phyloP scores from a whole-genome alignment of 805 yeast species.

The Cyberlindnera lachancei region DNA sequence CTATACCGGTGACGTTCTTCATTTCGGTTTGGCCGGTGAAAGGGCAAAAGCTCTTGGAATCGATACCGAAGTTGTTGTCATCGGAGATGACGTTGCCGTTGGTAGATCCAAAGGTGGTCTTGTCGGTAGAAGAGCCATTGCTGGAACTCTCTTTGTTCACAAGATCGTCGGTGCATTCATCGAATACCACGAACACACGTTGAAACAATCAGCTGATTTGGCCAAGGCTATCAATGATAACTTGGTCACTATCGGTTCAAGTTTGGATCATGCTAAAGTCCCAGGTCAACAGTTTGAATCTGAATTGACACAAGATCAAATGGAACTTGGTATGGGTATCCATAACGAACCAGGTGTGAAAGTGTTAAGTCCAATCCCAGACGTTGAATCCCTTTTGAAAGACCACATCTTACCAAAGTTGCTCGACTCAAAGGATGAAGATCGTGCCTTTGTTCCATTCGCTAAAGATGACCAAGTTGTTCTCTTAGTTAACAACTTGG shows the following conservation, averaged over 20 bases:
- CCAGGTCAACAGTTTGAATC: constrained; percentile 69
- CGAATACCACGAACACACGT: constrained; percentile 33
- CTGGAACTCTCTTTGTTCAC: constrained; percentile 85
- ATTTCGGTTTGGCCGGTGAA: constrained; percentile 88
- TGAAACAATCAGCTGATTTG: constrained; percentile 46
- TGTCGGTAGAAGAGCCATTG: constrained; percentile 92
- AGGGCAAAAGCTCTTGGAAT: constrained; percentile 75
- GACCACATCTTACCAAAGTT: constrained; percentile 54
- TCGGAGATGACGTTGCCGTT: constrained; percentile 91
- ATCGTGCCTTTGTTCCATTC: constrained; percentile 76
- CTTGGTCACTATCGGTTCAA: constrained; percentile 82
- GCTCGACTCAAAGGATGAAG: constrained; percentile 55
- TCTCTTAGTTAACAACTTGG: constrained; percentile 74
- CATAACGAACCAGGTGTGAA: constrained; percentile 90
- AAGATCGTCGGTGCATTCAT: constrained; percentile 76
- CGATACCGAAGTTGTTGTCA: constrained; percentile 63
- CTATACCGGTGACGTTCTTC: constrained; percentile 91
- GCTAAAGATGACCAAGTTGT: constrained; percentile 56
- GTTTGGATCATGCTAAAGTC: constrained; percentile 82
- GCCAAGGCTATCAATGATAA: constrained; percentile 58
- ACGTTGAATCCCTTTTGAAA: constrained; percentile 50
- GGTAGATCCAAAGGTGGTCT: constrained; percentile 83
- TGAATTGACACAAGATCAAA: constrained; percentile 49
- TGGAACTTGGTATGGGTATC: constrained; percentile 92
- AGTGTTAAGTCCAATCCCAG: constrained; percentile 50